Evolutionary conservation across 176 grass and related monocot species (phyloP).

Genomic region (Aegilops longissima): DNA sequence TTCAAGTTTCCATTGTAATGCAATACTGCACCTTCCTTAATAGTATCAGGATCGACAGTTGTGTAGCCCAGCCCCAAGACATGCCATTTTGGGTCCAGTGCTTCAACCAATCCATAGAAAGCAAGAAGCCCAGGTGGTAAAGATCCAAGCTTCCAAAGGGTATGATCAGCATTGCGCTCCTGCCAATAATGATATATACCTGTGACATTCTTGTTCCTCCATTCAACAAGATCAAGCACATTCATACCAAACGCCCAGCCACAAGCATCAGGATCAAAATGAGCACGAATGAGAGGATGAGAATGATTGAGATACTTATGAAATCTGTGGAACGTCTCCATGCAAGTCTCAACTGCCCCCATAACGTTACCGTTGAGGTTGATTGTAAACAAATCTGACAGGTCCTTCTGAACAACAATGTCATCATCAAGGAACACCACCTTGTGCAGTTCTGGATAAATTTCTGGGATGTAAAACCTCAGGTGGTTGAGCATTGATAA

Average conservation of each 20-base stretch:
- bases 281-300: constrained; percentile 85
- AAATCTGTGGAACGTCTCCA: constrained; percentile 99
- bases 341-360: constrained; percentile 98
- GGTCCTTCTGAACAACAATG: constrained; percentile 83
- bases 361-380: constrained; percentile 95
- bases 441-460: constrained; percentile 84
- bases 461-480: constrained; percentile 96
- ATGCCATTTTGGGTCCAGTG: constrained; percentile 91
- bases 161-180: constrained; percentile 90
- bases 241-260: constrained; percentile 99
- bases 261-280: constrained; percentile 99
- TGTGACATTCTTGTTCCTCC: constrained; percentile 94
- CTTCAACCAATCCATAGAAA: constrained; percentile 90
- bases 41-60: constrained; percentile 59
- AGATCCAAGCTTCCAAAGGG: constrained; percentile 96
- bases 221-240: constrained; percentile 85
- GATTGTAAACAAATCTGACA: constrained; percentile 74
- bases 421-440: constrained; percentile 99
- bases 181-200: constrained; percentile 99
- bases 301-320: constrained; percentile 99
- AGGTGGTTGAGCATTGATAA: constrained; percentile 97
- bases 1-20: constrained; percentile 99
- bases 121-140: constrained; percentile 92
- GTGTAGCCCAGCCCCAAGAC: constrained; percentile 96
- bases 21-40: constrained; percentile 95